Percentiles rank a stretch among this genome's conserved stretches.
Evolutionary conservation across 2,329 filamentous ascomycete species (phyloP).

Genomic region (Pseudogymnoascus sp.): DNA sequence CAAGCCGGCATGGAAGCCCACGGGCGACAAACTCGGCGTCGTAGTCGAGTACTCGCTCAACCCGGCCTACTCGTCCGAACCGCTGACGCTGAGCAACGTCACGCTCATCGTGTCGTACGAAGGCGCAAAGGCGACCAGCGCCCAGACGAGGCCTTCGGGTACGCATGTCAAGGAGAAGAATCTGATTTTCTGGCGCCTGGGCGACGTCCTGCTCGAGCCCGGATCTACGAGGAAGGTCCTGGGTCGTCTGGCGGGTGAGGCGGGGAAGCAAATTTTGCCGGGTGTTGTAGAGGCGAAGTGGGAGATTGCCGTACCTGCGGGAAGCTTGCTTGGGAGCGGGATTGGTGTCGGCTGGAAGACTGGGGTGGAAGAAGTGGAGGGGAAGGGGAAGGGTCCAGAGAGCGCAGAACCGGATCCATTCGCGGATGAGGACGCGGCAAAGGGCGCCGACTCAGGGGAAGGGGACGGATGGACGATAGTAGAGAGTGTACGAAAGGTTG

Average conservation of each 20-base stretch:
- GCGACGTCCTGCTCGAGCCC: slow-evolving; percentile 58
- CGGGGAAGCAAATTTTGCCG: slow-evolving; percentile 60
- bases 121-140: slow-evolving; percentile 54
- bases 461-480: slow-evolving; percentile 55
- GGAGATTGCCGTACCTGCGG: slow-evolving; percentile 45
- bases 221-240: slow-evolving; percentile 59
- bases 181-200: slow-evolving; percentile 72
- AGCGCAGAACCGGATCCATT: slow-evolving; percentile 51
- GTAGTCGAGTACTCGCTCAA: slow-evolving; percentile 81
- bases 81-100: slow-evolving; percentile 64
- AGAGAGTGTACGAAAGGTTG: slow-evolving; percentile 56
- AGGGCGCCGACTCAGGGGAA: slow-evolving; percentile 32
- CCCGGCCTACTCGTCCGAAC: slow-evolving; percentile 38
- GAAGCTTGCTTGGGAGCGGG: slow-evolving; percentile 44
- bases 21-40: slow-evolving; percentile 77
- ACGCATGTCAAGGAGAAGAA: slow-evolving; percentile 71
- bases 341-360: slow-evolving; percentile 51
- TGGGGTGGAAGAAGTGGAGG: slow-evolving; percentile 29
- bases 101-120: slow-evolving; percentile 66
- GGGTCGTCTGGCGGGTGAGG: slow-evolving; percentile 68
- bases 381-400: slow-evolving; percentile 42
- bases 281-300: slow-evolving; percentile 78
- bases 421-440: slow-evolving; percentile 48
- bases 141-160: slow-evolving; percentile 72
- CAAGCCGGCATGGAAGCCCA: slow-evolving; percentile 65